Evolutionary conservation across 1,139 yeast genomes (phyloP).

Genomic region (Blastobotrys serpentis): DNA sequence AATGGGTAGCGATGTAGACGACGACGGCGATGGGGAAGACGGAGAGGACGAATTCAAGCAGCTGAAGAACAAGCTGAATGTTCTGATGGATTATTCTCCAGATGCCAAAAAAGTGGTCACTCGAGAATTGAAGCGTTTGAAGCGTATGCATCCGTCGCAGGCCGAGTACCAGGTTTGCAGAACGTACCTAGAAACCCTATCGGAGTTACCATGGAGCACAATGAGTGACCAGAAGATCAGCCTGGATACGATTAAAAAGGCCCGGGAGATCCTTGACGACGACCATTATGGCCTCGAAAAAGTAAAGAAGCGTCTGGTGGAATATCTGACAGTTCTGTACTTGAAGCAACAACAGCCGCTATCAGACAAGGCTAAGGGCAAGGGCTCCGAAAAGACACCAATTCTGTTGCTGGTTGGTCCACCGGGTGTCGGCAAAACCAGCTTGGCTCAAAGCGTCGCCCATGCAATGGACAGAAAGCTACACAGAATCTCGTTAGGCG

Average conservation of each 20-base stretch:
- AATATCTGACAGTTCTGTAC: conserved; percentile 76
- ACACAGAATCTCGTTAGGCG: conserved; percentile 85
- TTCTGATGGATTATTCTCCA: conserved; percentile 30
- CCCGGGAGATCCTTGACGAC: conserved; percentile 61
- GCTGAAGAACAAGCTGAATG: conserved; percentile 32
- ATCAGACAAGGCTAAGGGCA: neutral
- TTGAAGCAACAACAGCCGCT: conserved; percentile 42
- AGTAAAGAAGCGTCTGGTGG: conserved; percentile 77
- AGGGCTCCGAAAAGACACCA: conserved; percentile 55
- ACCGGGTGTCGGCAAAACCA: conserved; percentile 94
- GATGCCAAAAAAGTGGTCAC: conserved; percentile 49
- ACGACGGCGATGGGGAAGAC: conserved; percentile 23
- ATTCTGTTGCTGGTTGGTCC: conserved; percentile 86
- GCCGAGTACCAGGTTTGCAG: conserved; percentile 75
- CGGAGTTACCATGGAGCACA: conserved; percentile 54
- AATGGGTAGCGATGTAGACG: conserved; percentile 11
- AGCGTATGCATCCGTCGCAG: conserved; percentile 61
- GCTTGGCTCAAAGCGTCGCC: conserved; percentile 84
- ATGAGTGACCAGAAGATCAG: conserved; percentile 35
- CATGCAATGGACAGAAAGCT: conserved; percentile 74
- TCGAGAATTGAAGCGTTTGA: conserved; percentile 65
- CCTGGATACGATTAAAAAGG: conserved; percentile 50
- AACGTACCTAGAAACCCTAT: conserved; percentile 66
- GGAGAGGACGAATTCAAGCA: conserved; percentile 36
- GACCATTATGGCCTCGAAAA: conserved; percentile 85